Percentiles rank a stretch among this genome's conserved stretches.
These are phyloP conservation scores for Yamadazyma spencermartinsiae DNA, from an alignment of 1,139 yeast genomes.

Conservation along the genomic window DNA sequence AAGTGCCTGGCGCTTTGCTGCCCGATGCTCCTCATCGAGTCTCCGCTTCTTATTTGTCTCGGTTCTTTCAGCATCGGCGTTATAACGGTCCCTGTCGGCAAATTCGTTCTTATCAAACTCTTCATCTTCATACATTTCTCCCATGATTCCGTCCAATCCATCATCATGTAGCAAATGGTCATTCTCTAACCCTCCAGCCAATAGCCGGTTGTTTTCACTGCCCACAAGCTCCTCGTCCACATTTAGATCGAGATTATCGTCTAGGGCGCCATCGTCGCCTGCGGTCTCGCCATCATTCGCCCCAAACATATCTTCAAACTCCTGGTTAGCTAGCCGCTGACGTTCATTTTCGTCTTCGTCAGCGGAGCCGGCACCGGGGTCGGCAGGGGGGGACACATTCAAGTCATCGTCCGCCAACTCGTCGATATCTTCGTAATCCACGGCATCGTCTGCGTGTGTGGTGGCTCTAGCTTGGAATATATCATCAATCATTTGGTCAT, in stretches of 20 bases:
- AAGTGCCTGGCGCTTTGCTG: constrained; percentile 30
- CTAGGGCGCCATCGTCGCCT: constrained; percentile 22
- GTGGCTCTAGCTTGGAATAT: constrained; percentile 44
- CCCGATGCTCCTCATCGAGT: no score
- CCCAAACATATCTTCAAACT: constrained; percentile 54
- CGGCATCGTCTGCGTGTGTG: constrained; percentile 87
- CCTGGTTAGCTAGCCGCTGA: constrained; percentile 41
- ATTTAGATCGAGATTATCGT: constrained; percentile 12
- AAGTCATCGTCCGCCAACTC: constrained; percentile 81
- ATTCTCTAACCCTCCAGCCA: constrained; percentile 45
- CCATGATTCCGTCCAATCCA: constrained; percentile 43
- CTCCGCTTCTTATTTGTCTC: not conserved
- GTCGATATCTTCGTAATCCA: constrained; percentile 93
- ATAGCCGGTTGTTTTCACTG: constrained; percentile 21
- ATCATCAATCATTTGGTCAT: constrained; percentile 38
- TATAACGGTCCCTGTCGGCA: no score
- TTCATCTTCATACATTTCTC: constrained; percentile 33
- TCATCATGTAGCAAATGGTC: constrained; percentile 40
- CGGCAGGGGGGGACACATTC: constrained; percentile 30
- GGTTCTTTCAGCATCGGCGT: not conserved
- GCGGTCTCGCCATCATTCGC: not conserved
- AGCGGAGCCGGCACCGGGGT: constrained; percentile 9
- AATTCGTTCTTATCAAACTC: no score
- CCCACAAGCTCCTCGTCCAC: constrained; percentile 14
- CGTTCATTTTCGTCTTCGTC: constrained; percentile 36